Evolutionary conservation across 1,284 basidiomycete genomes (phyloP).

Genomic region (Sporisorium reilianum): DNA sequence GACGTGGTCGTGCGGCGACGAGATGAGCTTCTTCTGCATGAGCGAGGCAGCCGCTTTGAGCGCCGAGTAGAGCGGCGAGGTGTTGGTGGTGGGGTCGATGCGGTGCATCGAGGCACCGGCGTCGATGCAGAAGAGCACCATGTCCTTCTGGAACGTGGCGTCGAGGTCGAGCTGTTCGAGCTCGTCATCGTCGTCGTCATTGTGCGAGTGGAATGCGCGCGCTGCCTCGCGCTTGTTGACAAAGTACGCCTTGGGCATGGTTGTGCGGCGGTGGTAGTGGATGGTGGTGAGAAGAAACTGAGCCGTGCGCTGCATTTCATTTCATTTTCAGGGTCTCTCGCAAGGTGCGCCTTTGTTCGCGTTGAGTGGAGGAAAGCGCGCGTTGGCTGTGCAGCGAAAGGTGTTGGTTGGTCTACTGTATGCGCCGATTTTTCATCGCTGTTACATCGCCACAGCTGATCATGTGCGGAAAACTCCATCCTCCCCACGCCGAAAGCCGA

Average conservation of each 20-base stretch:
- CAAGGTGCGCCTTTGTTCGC: not conserved
- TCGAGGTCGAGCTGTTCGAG: constrained; percentile 49
- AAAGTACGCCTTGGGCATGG: constrained; percentile 52
- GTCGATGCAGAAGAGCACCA: constrained; percentile 86
- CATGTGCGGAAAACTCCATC: too few relatives aligned
- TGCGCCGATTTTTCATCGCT: not conserved
- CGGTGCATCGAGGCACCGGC: constrained; percentile 88
- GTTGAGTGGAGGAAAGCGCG: constrained; percentile 7
- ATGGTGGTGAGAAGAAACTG: not conserved
- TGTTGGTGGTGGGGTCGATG: constrained; percentile 41
- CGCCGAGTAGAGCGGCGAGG: constrained; percentile 73
- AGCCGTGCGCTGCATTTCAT: not conserved
- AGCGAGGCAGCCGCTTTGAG: constrained; percentile 85
- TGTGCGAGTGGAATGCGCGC: constrained; percentile 39
- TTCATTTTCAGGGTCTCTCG: constrained; percentile 2
- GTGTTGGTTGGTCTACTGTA: constrained; percentile 17
- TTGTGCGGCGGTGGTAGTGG: not conserved
- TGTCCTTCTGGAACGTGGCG: constrained; percentile 56
- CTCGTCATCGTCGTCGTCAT: constrained; percentile 38
- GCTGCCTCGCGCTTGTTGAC: constrained; percentile 49
- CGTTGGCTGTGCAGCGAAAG: constrained; percentile 1
- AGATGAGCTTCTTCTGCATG: constrained; percentile 87
- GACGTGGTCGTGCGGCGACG: constrained; percentile 85
- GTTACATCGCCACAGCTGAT: too few relatives aligned
- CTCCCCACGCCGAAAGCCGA: too few relatives aligned